phyloP scores from a whole-genome alignment of 164 flowering plant species.

The Saururus chinensis region DNA sequence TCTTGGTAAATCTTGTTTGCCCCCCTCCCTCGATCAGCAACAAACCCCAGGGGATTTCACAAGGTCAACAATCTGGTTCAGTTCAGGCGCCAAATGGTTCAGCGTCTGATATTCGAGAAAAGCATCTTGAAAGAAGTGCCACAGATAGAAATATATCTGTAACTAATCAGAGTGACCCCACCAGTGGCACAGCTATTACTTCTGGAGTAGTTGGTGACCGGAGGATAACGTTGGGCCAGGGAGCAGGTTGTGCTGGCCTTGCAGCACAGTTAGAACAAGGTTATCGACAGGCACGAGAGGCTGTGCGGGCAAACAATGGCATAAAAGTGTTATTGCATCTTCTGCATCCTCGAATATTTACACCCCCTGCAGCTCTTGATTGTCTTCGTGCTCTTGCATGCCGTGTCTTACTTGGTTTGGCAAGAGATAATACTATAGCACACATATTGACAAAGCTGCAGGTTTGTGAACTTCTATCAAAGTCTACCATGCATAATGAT shows the following conservation, averaged over 20 bases:
- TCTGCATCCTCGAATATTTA: slow-evolving; percentile 73
- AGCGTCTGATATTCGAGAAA: slow-evolving; percentile 38
- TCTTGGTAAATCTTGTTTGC: slow-evolving; percentile 88
- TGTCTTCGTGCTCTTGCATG: slow-evolving; percentile 97
- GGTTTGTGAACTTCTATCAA: slow-evolving; percentile 24
- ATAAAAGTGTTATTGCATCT: slow-evolving; percentile 93
- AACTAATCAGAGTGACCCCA: slow-evolving; percentile 33
- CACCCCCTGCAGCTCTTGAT: slow-evolving; percentile 73
- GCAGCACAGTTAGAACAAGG: slow-evolving; percentile 91
- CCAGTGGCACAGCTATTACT: slow-evolving; percentile 21
- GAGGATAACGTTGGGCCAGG: slow-evolving; percentile 80
- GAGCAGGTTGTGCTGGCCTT: slow-evolving; percentile 91
- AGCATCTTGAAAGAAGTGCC: slow-evolving; percentile 35
- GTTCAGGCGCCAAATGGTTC: slow-evolving; percentile 37
- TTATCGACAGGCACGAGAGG: slow-evolving; percentile 86
- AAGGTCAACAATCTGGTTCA: slow-evolving; percentile 50
- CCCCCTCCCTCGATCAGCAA: slow-evolving; percentile 96
- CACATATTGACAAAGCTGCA: slow-evolving; percentile 93
- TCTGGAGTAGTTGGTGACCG: slow-evolving; percentile 88
- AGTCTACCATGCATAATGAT: background rate
- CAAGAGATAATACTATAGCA: slow-evolving; percentile 94
- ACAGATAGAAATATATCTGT: slow-evolving; percentile 29
- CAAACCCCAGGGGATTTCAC: slow-evolving; percentile 42
- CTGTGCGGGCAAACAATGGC: slow-evolving; percentile 91
- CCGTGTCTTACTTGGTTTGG: slow-evolving; percentile 91